These are phyloP conservation scores for Fusarium aywerte DNA, from an alignment of 2,329 filamentous ascomycete species.

Conservation along the genomic window DNA sequence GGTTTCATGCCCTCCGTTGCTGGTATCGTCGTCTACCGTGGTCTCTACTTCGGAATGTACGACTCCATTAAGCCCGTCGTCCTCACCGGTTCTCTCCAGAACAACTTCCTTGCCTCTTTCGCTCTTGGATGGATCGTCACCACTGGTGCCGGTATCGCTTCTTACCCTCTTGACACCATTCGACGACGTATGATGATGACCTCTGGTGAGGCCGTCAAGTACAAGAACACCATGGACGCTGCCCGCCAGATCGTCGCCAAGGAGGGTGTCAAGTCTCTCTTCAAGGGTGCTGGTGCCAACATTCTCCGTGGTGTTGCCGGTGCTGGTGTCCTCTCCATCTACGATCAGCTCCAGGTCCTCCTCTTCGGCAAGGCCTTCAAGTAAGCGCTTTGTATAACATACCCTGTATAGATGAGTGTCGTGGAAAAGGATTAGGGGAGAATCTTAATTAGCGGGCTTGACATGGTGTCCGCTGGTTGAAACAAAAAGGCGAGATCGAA, in stretches of 20 bases:
- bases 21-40: constrained; percentile 99
- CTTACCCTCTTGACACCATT: constrained; percentile 99
- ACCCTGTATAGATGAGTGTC: constrained; percentile 56
- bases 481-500: constrained; percentile 59
- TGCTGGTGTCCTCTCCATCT: constrained; percentile 99
- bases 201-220: constrained; percentile 97
- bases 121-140: constrained; percentile 98
- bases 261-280: constrained; percentile 98
- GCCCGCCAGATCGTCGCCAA: constrained; percentile 95
- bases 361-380: constrained; percentile 99
- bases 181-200: constrained; percentile 99
- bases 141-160: constrained; percentile 99
- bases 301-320: constrained; percentile 99
- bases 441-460: constrained; percentile 51
- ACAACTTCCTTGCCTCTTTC: constrained; percentile 99
- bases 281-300: constrained; percentile 99
- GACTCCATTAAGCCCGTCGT: constrained; percentile 99
- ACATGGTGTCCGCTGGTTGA: constrained; percentile 54
- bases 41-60: constrained; percentile 99
- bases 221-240: constrained; percentile 95
- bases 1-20: constrained; percentile 99
- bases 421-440: constrained; percentile 48
- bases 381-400: constrained; percentile 56
- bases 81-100: constrained; percentile 86
- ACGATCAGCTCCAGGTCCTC: constrained; percentile 99